Percentiles rank a stretch among this genome's conserved stretches.
These are phyloP conservation scores for Russula sp. DNA, from an alignment of 768 basidiomycete genomes.

Conservation along the genomic window DNA sequence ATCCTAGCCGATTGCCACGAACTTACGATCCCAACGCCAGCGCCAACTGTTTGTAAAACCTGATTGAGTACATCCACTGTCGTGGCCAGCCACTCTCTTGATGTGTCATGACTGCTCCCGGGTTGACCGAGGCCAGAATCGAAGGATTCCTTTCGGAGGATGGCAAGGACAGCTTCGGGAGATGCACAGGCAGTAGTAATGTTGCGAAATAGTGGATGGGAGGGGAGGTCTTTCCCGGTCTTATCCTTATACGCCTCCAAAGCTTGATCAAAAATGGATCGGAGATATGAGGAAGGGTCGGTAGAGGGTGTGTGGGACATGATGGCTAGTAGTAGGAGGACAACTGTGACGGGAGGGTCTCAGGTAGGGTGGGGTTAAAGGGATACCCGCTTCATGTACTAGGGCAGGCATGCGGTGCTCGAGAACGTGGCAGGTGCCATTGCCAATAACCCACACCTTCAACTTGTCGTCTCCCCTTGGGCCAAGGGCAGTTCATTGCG, in stretches of 20 bases:
- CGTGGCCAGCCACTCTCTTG: neutral
- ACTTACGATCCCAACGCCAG: neutral
- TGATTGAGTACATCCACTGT: neutral
- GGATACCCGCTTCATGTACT: too few relatives aligned
- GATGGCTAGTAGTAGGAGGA: too few relatives aligned
- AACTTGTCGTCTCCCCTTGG: too few relatives aligned
- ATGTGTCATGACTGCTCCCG: neutral
- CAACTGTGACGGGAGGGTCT: too few relatives aligned
- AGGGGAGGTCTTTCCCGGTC: neutral
- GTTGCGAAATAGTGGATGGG: neutral
- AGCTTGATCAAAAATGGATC: neutral
- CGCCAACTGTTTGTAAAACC: neutral
- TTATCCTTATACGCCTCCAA: neutral
- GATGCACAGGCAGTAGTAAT: neutral
- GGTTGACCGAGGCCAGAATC: neutral
- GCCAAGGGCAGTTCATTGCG: too few relatives aligned
- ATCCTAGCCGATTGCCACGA: neutral
- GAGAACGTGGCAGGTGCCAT: too few relatives aligned
- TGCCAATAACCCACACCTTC: too few relatives aligned
- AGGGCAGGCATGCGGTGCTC: too few relatives aligned
- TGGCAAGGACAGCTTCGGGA: neutral
- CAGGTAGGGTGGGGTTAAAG: too few relatives aligned
- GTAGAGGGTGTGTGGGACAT: neutral
- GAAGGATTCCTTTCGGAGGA: too few relatives aligned
- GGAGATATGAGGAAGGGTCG: neutral